Evolutionary conservation across 441 rosid genomes (phyloP).

Genomic region (Syzygium syzygioides): DNA sequence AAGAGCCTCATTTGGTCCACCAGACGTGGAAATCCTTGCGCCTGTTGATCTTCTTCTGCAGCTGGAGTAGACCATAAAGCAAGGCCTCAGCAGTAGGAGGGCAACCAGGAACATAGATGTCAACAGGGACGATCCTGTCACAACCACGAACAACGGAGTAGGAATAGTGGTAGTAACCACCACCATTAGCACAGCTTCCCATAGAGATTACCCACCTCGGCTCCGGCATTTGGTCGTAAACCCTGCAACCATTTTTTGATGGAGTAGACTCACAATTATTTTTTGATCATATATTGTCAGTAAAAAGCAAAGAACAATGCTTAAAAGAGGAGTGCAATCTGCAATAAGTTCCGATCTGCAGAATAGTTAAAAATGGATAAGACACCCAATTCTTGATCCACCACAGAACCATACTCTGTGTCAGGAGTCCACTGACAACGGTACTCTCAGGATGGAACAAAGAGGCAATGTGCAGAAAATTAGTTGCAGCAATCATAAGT

Average conservation of each 20-base stretch:
- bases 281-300: background rate
- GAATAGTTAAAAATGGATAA: background rate
- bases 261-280: background rate
- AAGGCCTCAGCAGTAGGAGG: slow-evolving; percentile 98
- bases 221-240: slow-evolving; percentile 98
- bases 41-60: slow-evolving; percentile 95
- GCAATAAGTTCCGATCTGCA: background rate
- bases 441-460: background rate
- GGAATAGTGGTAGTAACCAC: slow-evolving; percentile 97
- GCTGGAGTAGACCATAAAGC: slow-evolving; percentile 89
- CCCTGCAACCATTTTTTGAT: slow-evolving; percentile 39
- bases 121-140: slow-evolving; percentile 95
- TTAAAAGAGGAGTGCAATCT: background rate
- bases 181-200: slow-evolving; percentile 99
- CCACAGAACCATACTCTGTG: background rate
- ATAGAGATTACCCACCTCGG: slow-evolving; percentile 98
- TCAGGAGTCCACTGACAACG: background rate
- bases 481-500: background rate
- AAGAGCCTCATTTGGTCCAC: slow-evolving; percentile 69
- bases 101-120: slow-evolving; percentile 95
- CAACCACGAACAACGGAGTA: slow-evolving; percentile 97
- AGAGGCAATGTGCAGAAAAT: background rate
- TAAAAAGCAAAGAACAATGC: background rate
- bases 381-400: background rate
- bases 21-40: slow-evolving; percentile 95